These are phyloP conservation scores for Annulohypoxylon maeteangense DNA, from an alignment of 495 filamentous ascomycete genomes.

Conservation along the genomic window DNA sequence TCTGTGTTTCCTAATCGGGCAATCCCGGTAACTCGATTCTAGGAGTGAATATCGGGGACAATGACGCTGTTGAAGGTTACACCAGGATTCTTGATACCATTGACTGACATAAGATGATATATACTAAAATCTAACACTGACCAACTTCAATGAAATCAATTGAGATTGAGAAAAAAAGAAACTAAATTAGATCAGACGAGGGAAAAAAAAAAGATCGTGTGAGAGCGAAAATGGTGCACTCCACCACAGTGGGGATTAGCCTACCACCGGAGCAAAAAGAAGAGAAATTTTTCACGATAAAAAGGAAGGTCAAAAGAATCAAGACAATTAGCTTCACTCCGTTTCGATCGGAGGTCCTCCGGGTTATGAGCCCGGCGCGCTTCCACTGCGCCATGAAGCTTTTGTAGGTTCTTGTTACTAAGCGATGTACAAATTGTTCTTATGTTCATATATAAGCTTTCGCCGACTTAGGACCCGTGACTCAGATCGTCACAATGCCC, in stretches of 20 bases:
- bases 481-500: slow-evolving; percentile 6
- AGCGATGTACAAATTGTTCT: background rate
- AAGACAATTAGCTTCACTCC: slow-evolving; percentile 49
- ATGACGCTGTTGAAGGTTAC: background rate
- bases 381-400: slow-evolving; percentile 59
- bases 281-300: slow-evolving; percentile 8
- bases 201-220: background rate
- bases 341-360: slow-evolving; percentile 61
- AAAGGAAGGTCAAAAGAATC: slow-evolving; percentile 38
- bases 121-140: background rate
- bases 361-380: slow-evolving; percentile 62
- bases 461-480: slow-evolving; percentile 11
- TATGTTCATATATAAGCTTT: slow-evolving; percentile 11
- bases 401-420: slow-evolving; percentile 19
- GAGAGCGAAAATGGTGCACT: background rate
- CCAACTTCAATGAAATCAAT: background rate
- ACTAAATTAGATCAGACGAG: background rate
- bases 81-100: background rate
- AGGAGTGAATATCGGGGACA: background rate
- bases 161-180: background rate
- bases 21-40: background rate
- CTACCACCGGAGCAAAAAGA: background rate
- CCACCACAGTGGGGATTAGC: slow-evolving; percentile 16
- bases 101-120: background rate
- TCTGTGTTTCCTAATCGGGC: background rate